phyloP scores from a whole-genome alignment of 163 green algal genomes.

The Chlamydomonas reinhardtii region DNA sequence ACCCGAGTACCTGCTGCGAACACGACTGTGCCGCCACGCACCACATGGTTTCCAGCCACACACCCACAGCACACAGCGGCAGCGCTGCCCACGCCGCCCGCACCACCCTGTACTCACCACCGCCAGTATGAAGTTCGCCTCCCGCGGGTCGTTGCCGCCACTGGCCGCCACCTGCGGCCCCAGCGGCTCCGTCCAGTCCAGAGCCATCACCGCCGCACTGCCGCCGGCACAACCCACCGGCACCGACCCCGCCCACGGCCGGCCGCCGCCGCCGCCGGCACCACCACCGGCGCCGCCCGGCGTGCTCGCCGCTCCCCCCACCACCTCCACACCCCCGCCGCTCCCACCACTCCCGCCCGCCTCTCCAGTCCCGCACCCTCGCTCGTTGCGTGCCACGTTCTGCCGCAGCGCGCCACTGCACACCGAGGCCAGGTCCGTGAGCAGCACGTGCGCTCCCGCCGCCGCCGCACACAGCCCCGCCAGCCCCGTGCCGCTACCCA shows the following conservation, averaged over 20 bases:
- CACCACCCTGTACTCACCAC: conserved; percentile 1
- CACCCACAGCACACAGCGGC: too few relatives aligned
- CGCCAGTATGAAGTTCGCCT: conserved; percentile 53
- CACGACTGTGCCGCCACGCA: too few relatives aligned
- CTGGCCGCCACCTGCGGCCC: conserved; percentile 27
- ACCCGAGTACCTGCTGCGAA: too few relatives aligned
- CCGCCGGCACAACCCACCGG: background rate
- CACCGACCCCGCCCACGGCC: conserved; percentile 4
- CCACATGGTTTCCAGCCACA: too few relatives aligned
- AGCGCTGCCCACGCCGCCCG: too few relatives aligned
- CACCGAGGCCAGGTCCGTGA: conserved; percentile 70
- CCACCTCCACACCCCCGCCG: background rate
- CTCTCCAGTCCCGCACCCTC: background rate
- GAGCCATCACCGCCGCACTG: conserved; percentile 42
- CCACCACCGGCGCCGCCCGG: too few relatives aligned
- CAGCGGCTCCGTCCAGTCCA: conserved; percentile 53
- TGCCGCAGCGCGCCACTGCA: conserved; percentile 14
- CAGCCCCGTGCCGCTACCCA: conserved; percentile 74
- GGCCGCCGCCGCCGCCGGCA: background rate
- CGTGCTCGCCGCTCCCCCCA: too few relatives aligned
- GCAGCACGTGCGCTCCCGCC: conserved; percentile 68
- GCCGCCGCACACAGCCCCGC: conserved; percentile 68
- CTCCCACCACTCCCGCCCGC: too few relatives aligned
- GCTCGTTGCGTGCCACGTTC: conserved; percentile 43
- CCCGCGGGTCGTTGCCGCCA: conserved; percentile 38